phyloP scores from a whole-genome alignment of 768 basidiomycete genomes.

The Boletus reticuloceps region DNA sequence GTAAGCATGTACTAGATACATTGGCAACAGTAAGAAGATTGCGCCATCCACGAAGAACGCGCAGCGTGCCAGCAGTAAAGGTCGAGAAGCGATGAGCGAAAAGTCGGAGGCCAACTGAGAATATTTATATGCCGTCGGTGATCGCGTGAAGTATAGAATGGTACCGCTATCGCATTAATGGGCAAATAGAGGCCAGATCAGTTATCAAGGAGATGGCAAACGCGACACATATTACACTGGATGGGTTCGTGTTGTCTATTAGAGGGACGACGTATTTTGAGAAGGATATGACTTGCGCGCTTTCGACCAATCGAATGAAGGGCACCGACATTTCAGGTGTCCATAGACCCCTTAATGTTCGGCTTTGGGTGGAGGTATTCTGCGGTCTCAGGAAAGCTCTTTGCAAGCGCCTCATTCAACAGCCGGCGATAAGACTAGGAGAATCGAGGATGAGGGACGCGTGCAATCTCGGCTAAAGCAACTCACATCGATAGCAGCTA shows the following conservation, averaged over 20 bases:
- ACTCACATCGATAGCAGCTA: constrained; percentile 69
- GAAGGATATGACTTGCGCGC: neutral
- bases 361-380: constrained; percentile 21
- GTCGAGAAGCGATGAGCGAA: too few species aligned
- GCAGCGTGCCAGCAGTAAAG: too few species aligned
- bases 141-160: too few species aligned
- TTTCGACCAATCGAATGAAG: neutral
- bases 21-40: too few species aligned
- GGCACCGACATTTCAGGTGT: neutral
- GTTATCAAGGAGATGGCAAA: too few species aligned
- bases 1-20: too few species aligned
- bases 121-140: too few species aligned
- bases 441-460: neutral
- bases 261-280: neutral
- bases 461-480: neutral
- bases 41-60: too few species aligned
- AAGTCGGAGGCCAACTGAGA: too few species aligned
- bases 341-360: constrained; percentile 5
- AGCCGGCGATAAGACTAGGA: constrained; percentile 64
- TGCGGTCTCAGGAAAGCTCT: constrained; percentile 63
- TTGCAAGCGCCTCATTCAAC: constrained; percentile 66
- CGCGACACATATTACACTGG: too few species aligned
- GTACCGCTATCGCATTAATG: too few species aligned
- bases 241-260: neutral
- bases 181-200: too few species aligned